Percentiles rank a stretch among this genome's conserved stretches.
Conservation (phyloP, 345 rosid species). For the Hibiscus syriacus region DNA sequence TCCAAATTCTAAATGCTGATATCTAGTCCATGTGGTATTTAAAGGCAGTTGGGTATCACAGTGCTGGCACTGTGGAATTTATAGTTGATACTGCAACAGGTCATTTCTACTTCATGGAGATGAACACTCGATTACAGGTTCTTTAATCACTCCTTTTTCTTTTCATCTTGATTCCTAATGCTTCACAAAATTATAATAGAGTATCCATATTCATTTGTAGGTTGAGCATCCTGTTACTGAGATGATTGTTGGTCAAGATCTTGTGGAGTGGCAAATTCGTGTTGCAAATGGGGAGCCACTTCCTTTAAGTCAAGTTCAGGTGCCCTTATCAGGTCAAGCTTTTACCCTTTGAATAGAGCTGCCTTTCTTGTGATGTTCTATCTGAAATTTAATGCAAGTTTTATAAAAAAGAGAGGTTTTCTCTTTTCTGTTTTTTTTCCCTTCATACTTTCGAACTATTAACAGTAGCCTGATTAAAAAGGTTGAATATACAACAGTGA, state of each 20-base stretch:
- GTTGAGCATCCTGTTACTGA: slow-evolving; percentile 99
- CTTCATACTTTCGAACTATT: too few species aligned
- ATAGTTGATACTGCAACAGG: slow-evolving; percentile 74
- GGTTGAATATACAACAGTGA: too few species aligned
- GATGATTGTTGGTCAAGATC: slow-evolving; percentile 96
- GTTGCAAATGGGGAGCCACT: slow-evolving; percentile 88
- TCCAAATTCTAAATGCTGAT: slow-evolving; percentile 8
- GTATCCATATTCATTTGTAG: slow-evolving; percentile 32
- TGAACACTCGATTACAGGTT: slow-evolving; percentile 97
- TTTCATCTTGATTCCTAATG: slow-evolving; percentile 5
- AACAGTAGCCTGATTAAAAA: too few species aligned
- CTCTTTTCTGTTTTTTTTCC: too few species aligned
- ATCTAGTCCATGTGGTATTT: slow-evolving; percentile 25
- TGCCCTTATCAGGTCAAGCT: slow-evolving; percentile 64
- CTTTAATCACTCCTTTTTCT: slow-evolving; percentile 9
- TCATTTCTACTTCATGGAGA: slow-evolving; percentile 89
- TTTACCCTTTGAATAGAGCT: background rate
- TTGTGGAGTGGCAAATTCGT: slow-evolving; percentile 91
- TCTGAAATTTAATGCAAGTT: too few species aligned
- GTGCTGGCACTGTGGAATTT: slow-evolving; percentile 96
- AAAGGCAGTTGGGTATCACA: slow-evolving; percentile 93
- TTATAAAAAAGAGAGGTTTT: too few species aligned
- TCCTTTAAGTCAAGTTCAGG: slow-evolving; percentile 65
- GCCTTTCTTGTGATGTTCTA: background rate
- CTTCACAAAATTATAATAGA: slow-evolving; percentile 8